These are phyloP conservation scores for Malus hybrid DNA, from an alignment of 331 rosid genomes.

Conservation along the genomic window DNA sequence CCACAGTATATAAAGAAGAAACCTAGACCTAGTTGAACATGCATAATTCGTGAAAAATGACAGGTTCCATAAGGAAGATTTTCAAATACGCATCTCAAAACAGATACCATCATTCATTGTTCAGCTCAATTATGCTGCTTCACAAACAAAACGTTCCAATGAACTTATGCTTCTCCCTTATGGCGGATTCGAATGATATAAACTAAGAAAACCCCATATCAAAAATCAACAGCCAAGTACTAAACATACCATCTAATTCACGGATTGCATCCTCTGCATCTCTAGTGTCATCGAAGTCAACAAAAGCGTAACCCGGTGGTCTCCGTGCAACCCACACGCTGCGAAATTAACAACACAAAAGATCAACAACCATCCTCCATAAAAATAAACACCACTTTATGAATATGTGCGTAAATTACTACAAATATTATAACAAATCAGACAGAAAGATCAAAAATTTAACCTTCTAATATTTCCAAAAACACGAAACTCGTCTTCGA, in stretches of 20 bases:
- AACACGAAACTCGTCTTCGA: conserved; percentile 86
- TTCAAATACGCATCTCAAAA: background rate
- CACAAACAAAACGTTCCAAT: background rate
- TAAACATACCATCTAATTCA: conserved; percentile 76
- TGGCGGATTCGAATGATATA: background rate
- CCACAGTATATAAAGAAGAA: too few species aligned
- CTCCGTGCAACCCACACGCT: conserved; percentile 99
- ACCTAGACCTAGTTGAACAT: too few species aligned
- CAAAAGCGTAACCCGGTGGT: conserved; percentile 96
- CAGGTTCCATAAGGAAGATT: background rate
- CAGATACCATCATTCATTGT: background rate
- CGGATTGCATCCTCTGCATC: conserved; percentile 95
- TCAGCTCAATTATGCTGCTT: background rate
- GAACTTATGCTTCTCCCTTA: background rate
- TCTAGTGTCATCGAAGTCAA: conserved; percentile 86
- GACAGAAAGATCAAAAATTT: background rate
- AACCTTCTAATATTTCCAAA: conserved; percentile 85
- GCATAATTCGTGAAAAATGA: too few species aligned
- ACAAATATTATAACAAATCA: background rate
- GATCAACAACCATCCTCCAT: background rate
- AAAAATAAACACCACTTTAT: background rate
- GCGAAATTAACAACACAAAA: conserved; percentile 1
- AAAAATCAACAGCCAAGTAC: background rate
- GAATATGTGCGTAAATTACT: background rate
- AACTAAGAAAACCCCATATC: background rate